Percentiles rank a stretch among this genome's conserved stretches.
Evolutionary conservation across 805 yeast species (phyloP).

Genomic region (Ogataea glucozyma): DNA sequence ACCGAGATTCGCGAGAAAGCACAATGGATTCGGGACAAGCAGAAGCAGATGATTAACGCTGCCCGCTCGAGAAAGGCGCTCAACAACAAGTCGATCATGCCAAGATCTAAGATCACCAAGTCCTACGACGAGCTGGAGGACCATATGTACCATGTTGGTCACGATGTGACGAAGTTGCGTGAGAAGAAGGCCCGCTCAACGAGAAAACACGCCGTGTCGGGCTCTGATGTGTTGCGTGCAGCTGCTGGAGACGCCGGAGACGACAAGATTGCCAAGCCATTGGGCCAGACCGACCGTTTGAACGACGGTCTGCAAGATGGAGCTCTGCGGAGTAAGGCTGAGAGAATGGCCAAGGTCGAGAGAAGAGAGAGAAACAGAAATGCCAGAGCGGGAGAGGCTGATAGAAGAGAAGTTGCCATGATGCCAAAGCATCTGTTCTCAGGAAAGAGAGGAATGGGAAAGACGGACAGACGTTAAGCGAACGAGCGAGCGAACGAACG

Average conservation of each 20-base stretch:
- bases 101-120: slow-evolving; percentile 83
- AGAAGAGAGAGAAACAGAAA: slow-evolving; percentile 91
- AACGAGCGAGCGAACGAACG: background rate
- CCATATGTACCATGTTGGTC: slow-evolving; percentile 88
- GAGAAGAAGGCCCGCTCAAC: slow-evolving; percentile 35
- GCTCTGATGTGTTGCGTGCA: slow-evolving; percentile 75
- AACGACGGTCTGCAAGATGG: slow-evolving; percentile 86
- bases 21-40: slow-evolving; percentile 91
- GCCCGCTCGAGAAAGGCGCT: slow-evolving; percentile 84
- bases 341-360: slow-evolving; percentile 81
- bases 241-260: slow-evolving; percentile 31
- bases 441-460: slow-evolving; percentile 97
- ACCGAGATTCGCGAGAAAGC: slow-evolving; percentile 84
- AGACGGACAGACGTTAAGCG: slow-evolving; percentile 78
- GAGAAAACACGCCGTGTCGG: slow-evolving; percentile 45
- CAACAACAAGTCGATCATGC: slow-evolving; percentile 85
- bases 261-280: slow-evolving; percentile 39
- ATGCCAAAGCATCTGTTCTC: slow-evolving; percentile 92
- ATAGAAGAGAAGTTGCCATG: slow-evolving; percentile 82
- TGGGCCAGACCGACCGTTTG: slow-evolving; percentile 72
- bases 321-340: slow-evolving; percentile 78
- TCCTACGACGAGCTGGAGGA: slow-evolving; percentile 77
- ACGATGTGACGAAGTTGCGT: slow-evolving; percentile 71
- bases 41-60: slow-evolving; percentile 88
- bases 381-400: slow-evolving; percentile 95